Conservation (phyloP, 2,329 filamentous ascomycete species). For the Botrytis porri region DNA sequence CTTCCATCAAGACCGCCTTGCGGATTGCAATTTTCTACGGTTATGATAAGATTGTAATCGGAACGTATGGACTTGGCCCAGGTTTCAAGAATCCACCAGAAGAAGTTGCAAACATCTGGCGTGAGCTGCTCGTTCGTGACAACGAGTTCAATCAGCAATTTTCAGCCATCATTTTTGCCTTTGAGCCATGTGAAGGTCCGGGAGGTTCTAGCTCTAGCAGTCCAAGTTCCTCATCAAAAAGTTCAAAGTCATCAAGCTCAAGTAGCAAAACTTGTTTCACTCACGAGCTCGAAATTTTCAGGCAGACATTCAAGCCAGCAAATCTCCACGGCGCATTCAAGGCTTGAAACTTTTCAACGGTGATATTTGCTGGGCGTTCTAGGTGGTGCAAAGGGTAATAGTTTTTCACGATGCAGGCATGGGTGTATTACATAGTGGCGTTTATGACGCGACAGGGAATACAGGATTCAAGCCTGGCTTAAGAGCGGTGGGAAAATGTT, state of each 20-base stretch:
- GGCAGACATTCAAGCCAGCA: constrained; percentile 19
- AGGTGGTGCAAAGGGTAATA: neutral
- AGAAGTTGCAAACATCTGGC: constrained; percentile 64
- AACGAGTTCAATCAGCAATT: constrained; percentile 61
- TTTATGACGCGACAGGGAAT: neutral
- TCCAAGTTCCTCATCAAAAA: constrained; percentile 26
- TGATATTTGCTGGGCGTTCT: constrained; percentile 2
- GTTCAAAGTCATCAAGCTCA: constrained; percentile 2
- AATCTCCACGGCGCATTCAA: constrained; percentile 22
- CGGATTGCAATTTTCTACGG: constrained; percentile 63
- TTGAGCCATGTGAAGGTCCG: constrained; percentile 52
- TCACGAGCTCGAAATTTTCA: constrained; percentile 18
- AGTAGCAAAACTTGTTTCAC: constrained; percentile 16
- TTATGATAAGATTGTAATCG: constrained; percentile 57
- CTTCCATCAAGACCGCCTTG: constrained; percentile 69
- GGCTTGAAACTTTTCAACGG: neutral
- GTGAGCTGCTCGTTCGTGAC: constrained; percentile 61
- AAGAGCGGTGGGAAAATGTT: neutral
- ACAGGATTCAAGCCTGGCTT: neutral
- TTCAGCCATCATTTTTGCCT: constrained; percentile 60
- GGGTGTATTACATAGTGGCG: constrained; percentile 13
- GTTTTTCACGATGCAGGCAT: constrained; percentile 3
- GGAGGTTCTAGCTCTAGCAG: constrained; percentile 39
- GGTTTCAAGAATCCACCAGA: constrained; percentile 62
- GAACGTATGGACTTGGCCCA: constrained; percentile 64